A percentile compares a stretch with the other conserved stretches of the same genome.
Evolutionary conservation across 768 basidiomycete species (phyloP).

Genomic region (Royoungia palumana): DNA sequence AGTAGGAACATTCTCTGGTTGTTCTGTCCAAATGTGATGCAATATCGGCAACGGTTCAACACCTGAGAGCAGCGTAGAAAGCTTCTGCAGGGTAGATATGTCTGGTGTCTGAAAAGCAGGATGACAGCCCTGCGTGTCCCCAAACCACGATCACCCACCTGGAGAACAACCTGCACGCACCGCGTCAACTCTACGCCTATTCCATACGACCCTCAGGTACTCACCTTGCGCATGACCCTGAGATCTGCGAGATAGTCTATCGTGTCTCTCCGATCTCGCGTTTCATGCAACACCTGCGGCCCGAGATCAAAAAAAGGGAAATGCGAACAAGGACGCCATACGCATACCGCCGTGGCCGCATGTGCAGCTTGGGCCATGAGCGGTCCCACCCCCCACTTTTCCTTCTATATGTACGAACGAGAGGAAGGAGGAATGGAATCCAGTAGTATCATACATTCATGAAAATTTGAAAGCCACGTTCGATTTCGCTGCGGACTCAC

Average conservation of each 20-base stretch:
- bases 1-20: conserved; percentile 41
- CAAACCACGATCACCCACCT: conserved; percentile 25
- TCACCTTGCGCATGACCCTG: conserved; percentile 41
- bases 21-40: conserved; percentile 43
- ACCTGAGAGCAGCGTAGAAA: conserved; percentile 28
- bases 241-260: conserved; percentile 38
- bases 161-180: conserved; percentile 36
- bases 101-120: conserved; percentile 31
- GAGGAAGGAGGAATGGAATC: too few species aligned
- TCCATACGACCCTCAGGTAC: background rate
- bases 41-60: conserved; percentile 27
- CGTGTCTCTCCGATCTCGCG: conserved; percentile 37
- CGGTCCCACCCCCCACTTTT: conserved; percentile 43
- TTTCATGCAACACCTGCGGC: conserved; percentile 39
- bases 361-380: conserved; percentile 45
- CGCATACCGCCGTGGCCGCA: conserved; percentile 38
- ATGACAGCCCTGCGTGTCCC: too few species aligned
- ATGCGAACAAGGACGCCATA: background rate
- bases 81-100: conserved; percentile 29
- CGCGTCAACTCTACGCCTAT: background rate
- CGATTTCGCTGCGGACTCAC: conserved; percentile 24
- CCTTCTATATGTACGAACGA: conserved; percentile 23
- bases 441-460: background rate
- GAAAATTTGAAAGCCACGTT: background rate
- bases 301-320: background rate